Evolutionary conservation across 768 basidiomycete species (phyloP).

Genomic region (Suillus bovinus): DNA sequence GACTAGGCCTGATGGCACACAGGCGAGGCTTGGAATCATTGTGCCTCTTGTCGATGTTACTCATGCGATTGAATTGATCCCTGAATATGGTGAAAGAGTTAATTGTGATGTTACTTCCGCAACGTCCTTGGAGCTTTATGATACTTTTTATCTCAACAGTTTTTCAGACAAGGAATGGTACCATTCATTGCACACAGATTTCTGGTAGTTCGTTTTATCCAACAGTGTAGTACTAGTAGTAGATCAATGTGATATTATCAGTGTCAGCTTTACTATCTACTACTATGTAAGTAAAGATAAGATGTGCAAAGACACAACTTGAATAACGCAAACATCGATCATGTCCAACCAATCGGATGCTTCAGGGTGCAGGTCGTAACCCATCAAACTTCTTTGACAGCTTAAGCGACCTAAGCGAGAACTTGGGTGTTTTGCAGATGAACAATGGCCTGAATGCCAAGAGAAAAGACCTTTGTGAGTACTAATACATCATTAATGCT

Average conservation of each 20-base stretch:
- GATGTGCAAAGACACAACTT: too few relatives aligned
- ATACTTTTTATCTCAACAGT: neutral
- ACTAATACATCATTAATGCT: too few relatives aligned
- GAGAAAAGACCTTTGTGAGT: too few relatives aligned
- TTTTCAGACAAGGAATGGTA: conserved; percentile 4
- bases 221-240: neutral
- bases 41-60: neutral
- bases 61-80: conserved; percentile 1
- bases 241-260: neutral
- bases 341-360: neutral
- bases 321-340: too few relatives aligned
- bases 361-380: neutral
- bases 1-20: too few relatives aligned
- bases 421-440: neutral
- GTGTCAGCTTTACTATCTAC: too few relatives aligned
- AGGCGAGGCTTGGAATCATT: neutral
- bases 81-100: neutral
- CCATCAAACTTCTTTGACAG: neutral
- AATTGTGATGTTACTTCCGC: neutral
- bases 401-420: neutral
- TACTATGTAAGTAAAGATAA: too few relatives aligned
- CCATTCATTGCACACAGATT: neutral
- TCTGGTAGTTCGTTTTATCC: neutral
- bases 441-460: too few relatives aligned
- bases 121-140: neutral